Conservation (phyloP, 1,139 yeast species). For the Yamadazyma aaseri region DNA sequence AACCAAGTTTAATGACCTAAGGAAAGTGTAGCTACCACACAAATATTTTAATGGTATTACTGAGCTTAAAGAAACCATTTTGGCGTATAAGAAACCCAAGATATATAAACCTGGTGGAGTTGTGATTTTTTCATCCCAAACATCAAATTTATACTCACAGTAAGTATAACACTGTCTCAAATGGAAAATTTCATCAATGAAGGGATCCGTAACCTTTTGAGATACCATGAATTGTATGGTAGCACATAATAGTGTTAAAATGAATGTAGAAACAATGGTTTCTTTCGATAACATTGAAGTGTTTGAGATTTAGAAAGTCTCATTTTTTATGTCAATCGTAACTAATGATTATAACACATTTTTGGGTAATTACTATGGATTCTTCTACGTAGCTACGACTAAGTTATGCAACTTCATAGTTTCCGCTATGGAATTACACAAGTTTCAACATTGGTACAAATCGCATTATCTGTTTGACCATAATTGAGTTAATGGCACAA, state of each 20-base stretch:
- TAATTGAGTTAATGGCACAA: too few relatives aligned
- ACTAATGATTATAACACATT: too few relatives aligned
- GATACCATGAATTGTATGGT: conserved; percentile 18
- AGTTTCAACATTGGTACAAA: too few relatives aligned
- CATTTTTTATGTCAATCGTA: too few relatives aligned
- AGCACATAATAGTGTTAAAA: conserved; percentile 14
- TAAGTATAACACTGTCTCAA: conserved; percentile 73
- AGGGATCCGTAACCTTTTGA: conserved; percentile 35
- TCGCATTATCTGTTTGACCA: too few relatives aligned
- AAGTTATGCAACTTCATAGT: too few relatives aligned
- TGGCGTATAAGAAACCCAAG: conserved; percentile 53
- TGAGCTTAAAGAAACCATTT: conserved; percentile 21
- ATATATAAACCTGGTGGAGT: conserved; percentile 94
- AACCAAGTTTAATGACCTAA: conserved; percentile 59
- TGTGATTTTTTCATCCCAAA: conserved; percentile 90
- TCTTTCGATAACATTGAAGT: conserved; percentile 1
- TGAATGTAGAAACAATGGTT: not conserved
- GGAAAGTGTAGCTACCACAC: conserved; percentile 38
- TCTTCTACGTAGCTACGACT: too few relatives aligned
- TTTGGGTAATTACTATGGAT: too few relatives aligned
- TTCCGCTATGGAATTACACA: too few relatives aligned
- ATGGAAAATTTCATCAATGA: conserved; percentile 83
- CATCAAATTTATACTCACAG: conserved; percentile 54
- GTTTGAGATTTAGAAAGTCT: not conserved
- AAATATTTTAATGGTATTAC: conserved; percentile 13